Base-by-base conservation (phyloP, 768 basidiomycete species). In the Pisolithus albus region DNA sequence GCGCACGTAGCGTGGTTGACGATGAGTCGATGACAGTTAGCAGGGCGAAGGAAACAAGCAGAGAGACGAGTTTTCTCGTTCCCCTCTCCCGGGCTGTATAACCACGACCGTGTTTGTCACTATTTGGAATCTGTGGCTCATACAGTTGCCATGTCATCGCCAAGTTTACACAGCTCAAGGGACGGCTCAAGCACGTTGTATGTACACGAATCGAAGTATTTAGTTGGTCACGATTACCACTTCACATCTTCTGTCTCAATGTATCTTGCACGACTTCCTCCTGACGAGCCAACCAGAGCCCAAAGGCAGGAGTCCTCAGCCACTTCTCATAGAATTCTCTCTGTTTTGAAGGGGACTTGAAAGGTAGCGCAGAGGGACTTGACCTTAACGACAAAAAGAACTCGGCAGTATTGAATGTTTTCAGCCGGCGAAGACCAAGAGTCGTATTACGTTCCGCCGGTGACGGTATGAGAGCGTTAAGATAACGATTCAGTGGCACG, bases 401-500 rank as follows among this genome's bases (percentile, higher is more conserved):
- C 49, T 81, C 76, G 1, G 70, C 68, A 37, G 78, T 69, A 61
- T 78, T 86, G 65, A 92, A 93, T 2, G 87, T 77, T 57, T 82
- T 87, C 42, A 90, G 72, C 10, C 82, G 75, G 23, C 74, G 69
- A 7, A 59, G 55, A 48, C 63, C 58, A 36, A 64, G 52, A 13
- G 59, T 57, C 2, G 56, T 51, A 44, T 64, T 58, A 15, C 71
- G 60, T 30, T 77, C 82, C 7, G 73, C 67, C 6, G 82, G 84
- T 18, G 82, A 77, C 52, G 90, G 89, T 65, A 93, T 90, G 45
- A 94, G 77, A 1, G 86, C 85, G 53, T 88, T 86, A 39, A 97
- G 82, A 72, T 97, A 97, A 57, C 94, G 81, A 59, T 94, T 85
- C 5, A 98, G 77, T 0, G 95, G 95, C 2, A 89, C 84, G 19